Conservation (phyloP, 495 filamentous ascomycete genomes). For the Aspergillus hancockii region DNA sequence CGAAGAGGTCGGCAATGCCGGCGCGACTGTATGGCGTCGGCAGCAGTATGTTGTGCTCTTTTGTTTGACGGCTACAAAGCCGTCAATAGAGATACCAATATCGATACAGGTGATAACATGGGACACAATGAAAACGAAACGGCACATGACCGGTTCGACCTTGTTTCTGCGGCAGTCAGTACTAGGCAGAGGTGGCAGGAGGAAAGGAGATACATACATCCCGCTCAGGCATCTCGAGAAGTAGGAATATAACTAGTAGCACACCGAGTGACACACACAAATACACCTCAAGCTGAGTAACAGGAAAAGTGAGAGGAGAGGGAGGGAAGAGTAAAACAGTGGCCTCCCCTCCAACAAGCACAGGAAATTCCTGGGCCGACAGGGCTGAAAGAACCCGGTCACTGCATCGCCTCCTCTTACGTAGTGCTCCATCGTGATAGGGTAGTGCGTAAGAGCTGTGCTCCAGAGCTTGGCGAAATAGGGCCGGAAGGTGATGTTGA, state of each 20-base stretch:
- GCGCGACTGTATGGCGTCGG: conserved; percentile 25
- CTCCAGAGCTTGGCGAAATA: too few species aligned
- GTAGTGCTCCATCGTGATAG: too few species aligned
- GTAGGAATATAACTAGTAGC: conserved; percentile 21
- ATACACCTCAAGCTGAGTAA: conserved; percentile 12
- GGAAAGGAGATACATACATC: conserved; percentile 8
- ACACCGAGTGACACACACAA: conserved; percentile 24
- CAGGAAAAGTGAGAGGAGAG: too few species aligned
- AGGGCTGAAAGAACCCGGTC: too few species aligned
- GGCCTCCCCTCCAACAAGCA: too few species aligned
- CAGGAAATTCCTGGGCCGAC: too few species aligned
- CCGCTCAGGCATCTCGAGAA: conserved; percentile 19
- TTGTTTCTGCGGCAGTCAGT: conserved; percentile 17
- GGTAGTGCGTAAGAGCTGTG: too few species aligned
- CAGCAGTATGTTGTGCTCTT: conserved; percentile 13
- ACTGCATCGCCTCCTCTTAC: too few species aligned
- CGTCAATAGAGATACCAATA: conserved; percentile 26
- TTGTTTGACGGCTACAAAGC: conserved; percentile 22
- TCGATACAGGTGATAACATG: conserved; percentile 27
- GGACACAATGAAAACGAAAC: conserved; percentile 18
- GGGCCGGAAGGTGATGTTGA: too few species aligned
- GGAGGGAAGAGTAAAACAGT: too few species aligned
- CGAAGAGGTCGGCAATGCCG: conserved; percentile 27
- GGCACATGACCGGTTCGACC: conserved; percentile 9
- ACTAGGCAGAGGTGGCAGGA: not conserved